Conservation (phyloP, 371 early-diverging fungal genomes). For the Apophysomyces variabilis region DNA sequence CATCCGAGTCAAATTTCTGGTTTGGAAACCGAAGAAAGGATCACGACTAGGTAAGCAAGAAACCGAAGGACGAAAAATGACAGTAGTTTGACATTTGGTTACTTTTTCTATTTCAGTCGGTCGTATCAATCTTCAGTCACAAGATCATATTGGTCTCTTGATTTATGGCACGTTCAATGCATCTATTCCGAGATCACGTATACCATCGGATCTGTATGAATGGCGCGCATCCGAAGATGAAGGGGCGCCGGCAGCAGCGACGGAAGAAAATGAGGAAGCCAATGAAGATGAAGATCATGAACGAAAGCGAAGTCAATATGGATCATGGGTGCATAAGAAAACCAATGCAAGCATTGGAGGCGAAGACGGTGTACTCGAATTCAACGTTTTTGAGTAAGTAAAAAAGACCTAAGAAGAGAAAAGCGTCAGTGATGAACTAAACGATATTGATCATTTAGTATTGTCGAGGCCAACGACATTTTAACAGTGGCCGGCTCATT, state of each 20-base stretch:
- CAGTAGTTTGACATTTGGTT: not conserved
- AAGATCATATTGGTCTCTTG: slow-evolving; percentile 94
- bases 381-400: slow-evolving; percentile 67
- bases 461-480: slow-evolving; percentile 77
- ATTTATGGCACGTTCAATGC: slow-evolving; percentile 95
- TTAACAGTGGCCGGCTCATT: slow-evolving; percentile 76
- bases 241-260: slow-evolving; percentile 7
- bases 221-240: slow-evolving; percentile 60
- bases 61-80: not conserved
- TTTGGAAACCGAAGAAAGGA: slow-evolving; percentile 84
- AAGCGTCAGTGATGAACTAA: not conserved
- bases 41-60: slow-evolving; percentile 60
- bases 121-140: slow-evolving; percentile 89
- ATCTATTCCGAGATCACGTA: slow-evolving; percentile 84
- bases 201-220: slow-evolving; percentile 75
- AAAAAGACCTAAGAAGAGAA: not conserved
- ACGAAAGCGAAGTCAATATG: slow-evolving; percentile 52
- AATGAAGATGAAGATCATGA: slow-evolving; percentile 22
- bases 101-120: slow-evolving; percentile 59
- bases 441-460: slow-evolving; percentile 36
- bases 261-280: slow-evolving; percentile 22
- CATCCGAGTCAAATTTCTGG: slow-evolving; percentile 70
- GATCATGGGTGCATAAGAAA: slow-evolving; percentile 62
- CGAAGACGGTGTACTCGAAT: slow-evolving; percentile 60
- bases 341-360: slow-evolving; percentile 61